These are phyloP conservation scores for Protostelium mycophagum DNA, from an alignment of 78 protist species.

Conservation along the genomic window DNA sequence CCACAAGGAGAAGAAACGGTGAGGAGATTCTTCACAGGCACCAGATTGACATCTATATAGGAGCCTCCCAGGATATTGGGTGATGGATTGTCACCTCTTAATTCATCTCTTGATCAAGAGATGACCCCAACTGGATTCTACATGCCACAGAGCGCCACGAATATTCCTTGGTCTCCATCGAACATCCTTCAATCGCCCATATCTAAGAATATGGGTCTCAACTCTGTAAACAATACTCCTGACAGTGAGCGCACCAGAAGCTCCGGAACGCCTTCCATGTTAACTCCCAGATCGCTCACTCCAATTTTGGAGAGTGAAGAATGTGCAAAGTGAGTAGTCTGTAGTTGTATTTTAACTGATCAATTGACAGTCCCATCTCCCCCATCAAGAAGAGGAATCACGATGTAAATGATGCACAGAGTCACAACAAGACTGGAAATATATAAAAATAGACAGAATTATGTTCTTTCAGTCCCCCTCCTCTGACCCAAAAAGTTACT, in stretches of 20 bases:
- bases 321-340: background rate
- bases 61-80: background rate
- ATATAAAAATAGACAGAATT: too few relatives aligned
- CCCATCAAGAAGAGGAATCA: too few relatives aligned
- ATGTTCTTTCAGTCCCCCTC: too few relatives aligned
- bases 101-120: too few relatives aligned
- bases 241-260: background rate
- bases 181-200: background rate
- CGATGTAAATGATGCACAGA: too few relatives aligned
- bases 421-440: too few relatives aligned
- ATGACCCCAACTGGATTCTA: background rate
- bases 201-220: background rate
- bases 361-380: too few relatives aligned
- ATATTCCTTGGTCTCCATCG: background rate
- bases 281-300: background rate
- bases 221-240: background rate
- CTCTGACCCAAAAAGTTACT: too few relatives aligned
- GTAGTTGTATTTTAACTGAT: too few relatives aligned
- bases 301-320: background rate
- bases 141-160: background rate
- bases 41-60: background rate
- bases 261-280: background rate
- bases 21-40: background rate
- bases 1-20: background rate
- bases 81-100: too few relatives aligned